These are phyloP conservation scores for Phlebiopsis flavidoalba DNA, from an alignment of 768 basidiomycete genomes.

Conservation along the genomic window DNA sequence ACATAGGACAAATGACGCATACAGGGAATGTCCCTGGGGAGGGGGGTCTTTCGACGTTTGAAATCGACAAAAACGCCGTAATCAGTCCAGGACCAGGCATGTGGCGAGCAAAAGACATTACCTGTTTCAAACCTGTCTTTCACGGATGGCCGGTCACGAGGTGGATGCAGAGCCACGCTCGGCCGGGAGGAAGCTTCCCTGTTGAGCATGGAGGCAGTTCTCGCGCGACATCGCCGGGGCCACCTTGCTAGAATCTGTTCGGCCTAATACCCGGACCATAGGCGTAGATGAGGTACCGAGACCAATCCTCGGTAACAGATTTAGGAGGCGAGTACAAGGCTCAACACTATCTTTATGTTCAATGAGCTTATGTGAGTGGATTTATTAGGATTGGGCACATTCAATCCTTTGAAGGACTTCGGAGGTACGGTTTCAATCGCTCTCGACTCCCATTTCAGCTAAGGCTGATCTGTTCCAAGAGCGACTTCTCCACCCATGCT, in stretches of 20 bases:
- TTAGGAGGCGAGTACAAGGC: too few species aligned
- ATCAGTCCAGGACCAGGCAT: not conserved
- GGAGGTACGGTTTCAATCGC: constrained; percentile 1
- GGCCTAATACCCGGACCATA: constrained; percentile 81
- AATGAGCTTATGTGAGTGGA: too few species aligned
- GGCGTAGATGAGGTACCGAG: constrained; percentile 65
- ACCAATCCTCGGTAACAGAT: constrained; percentile 67
- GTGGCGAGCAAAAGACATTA: not conserved
- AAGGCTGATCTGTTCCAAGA: not conserved
- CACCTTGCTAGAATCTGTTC: constrained; percentile 62
- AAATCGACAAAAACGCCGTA: not conserved
- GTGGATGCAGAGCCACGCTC: too few species aligned
- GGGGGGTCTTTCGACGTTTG: not conserved
- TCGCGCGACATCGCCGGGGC: constrained; percentile 62
- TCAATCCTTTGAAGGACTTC: constrained; percentile 6
- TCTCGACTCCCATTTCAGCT: not conserved
- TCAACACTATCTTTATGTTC: too few species aligned
- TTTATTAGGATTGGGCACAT: constrained; percentile 2
- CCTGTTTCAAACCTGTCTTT: too few species aligned
- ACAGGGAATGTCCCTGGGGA: constrained; percentile 3
- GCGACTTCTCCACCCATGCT: constrained; percentile 4
- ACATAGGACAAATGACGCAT: not conserved
- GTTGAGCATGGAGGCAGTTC: constrained; percentile 53
- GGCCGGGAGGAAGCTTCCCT: constrained; percentile 57
- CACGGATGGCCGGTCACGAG: too few species aligned